Conservation (phyloP, 2,329 filamentous ascomycete genomes). For the Tetracladium maxilliforme region DNA sequence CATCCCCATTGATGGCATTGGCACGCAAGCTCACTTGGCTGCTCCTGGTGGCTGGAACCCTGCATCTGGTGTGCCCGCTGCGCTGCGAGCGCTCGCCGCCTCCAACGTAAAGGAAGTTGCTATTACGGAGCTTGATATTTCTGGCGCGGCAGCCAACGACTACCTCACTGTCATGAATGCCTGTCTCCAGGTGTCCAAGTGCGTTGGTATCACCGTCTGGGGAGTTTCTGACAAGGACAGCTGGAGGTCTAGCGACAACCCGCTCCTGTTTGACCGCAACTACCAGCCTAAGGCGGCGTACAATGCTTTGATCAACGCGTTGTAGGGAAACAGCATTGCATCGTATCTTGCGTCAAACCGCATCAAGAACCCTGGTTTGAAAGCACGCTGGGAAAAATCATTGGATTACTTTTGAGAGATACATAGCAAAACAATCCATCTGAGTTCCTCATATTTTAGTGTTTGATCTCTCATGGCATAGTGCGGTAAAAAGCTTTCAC, state of each 20-base stretch:
- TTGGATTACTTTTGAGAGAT: too few relatives aligned
- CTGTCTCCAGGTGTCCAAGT: conserved; percentile 13
- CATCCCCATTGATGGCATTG: conserved; percentile 50
- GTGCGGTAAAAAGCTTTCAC: too few relatives aligned
- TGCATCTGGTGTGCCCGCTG: conserved; percentile 26
- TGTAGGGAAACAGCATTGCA: conserved; percentile 6
- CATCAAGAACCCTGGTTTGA: too few relatives aligned
- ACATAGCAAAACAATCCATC: too few relatives aligned
- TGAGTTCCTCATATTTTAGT: too few relatives aligned
- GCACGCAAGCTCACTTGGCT: conserved; percentile 37
- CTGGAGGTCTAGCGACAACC: conserved; percentile 32
- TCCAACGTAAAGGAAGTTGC: conserved; percentile 39
- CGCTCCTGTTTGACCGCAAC: conserved; percentile 36
- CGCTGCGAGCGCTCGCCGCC: conserved; percentile 35
- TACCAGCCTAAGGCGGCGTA: conserved; percentile 37
- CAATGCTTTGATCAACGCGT: conserved; percentile 24
- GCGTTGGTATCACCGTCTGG: conserved; percentile 18
- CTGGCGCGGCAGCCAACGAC: conserved; percentile 34
- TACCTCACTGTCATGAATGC: conserved; percentile 11
- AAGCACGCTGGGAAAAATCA: too few relatives aligned
- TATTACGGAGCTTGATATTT: conserved; percentile 56
- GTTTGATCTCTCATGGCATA: too few relatives aligned
- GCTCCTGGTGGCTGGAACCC: too few relatives aligned
- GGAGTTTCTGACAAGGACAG: conserved; percentile 25
- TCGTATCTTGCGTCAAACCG: too few relatives aligned